These are phyloP conservation scores for Aspergillus jensenii DNA, from an alignment of 2,329 filamentous ascomycete species.

Conservation along the genomic window DNA sequence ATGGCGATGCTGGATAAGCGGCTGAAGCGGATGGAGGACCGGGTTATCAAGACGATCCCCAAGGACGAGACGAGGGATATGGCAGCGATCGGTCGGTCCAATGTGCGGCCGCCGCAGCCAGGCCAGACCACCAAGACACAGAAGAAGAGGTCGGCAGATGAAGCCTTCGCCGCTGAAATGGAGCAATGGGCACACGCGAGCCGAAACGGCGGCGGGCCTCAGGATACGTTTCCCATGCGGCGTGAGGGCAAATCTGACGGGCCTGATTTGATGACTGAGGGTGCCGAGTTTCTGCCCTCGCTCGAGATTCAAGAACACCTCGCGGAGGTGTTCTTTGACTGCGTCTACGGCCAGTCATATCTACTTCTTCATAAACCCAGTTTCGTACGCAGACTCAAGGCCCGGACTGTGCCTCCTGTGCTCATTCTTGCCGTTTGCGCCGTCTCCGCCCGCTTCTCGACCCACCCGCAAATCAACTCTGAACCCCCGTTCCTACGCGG, in stretches of 20 bases:
- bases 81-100: conserved; percentile 69
- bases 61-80: conserved; percentile 75
- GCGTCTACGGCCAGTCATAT: conserved; percentile 92
- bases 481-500: conserved; percentile 82
- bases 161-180: conserved; percentile 80
- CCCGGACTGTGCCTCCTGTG: conserved; percentile 81
- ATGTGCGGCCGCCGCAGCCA: conserved; percentile 76
- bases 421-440: conserved; percentile 92
- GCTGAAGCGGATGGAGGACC: conserved; percentile 94
- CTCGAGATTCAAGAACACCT: conserved; percentile 91
- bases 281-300: conserved; percentile 75
- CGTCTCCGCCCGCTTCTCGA: conserved; percentile 91
- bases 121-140: conserved; percentile 57
- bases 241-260: conserved; percentile 69
- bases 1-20: conserved; percentile 99
- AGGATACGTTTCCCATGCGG: conserved; percentile 53
- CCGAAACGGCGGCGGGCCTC: conserved; percentile 45
- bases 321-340: conserved; percentile 92
- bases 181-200: conserved; percentile 74
- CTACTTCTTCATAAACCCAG: conserved; percentile 94
- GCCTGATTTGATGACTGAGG: conserved; percentile 75
- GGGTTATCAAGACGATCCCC: conserved; percentile 92
- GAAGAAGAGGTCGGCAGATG: conserved; percentile 82
- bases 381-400: conserved; percentile 80
- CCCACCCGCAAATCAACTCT: conserved; percentile 74